Evolutionary conservation across 1,284 basidiomycete species (phyloP).

Genomic region (Sparassis latifolia): DNA sequence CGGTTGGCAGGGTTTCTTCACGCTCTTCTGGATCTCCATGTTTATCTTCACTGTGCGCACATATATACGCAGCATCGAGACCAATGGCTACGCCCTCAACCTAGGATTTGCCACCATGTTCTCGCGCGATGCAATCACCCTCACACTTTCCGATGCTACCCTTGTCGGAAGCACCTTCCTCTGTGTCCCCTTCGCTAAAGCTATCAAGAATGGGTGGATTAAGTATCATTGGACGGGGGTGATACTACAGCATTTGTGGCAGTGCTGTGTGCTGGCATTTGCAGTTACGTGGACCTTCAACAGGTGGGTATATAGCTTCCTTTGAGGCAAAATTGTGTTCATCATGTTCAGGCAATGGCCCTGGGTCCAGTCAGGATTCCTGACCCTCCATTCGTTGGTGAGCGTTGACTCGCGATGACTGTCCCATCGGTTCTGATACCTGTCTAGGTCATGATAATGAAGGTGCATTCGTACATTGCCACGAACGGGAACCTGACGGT

Average conservation of each 20-base stretch:
- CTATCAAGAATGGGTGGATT: constrained; percentile 73
- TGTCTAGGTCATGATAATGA: constrained; percentile 83
- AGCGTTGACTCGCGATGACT: constrained; percentile 14
- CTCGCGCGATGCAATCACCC: constrained; percentile 76
- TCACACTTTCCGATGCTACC: constrained; percentile 81
- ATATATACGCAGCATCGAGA: constrained; percentile 71
- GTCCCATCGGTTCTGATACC: constrained; percentile 2
- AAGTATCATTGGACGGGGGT: constrained; percentile 71
- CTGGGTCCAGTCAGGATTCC: constrained; percentile 96
- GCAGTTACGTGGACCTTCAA: constrained; percentile 85
- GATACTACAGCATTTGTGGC: constrained; percentile 73
- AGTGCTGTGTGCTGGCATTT: constrained; percentile 60
- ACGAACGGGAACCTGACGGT: constrained; percentile 83
- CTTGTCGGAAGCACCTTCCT: constrained; percentile 75
- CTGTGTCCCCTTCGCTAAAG: constrained; percentile 80
- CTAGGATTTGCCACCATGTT: constrained; percentile 84
- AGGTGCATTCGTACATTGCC: constrained; percentile 92
- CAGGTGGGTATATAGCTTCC: constrained; percentile 34
- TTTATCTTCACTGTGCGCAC: constrained; percentile 77
- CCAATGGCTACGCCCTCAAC: constrained; percentile 74
- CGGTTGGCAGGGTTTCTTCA: constrained; percentile 73
- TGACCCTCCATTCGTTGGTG: constrained; percentile 85
- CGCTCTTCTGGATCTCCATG: constrained; percentile 86
- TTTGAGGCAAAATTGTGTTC: not conserved
- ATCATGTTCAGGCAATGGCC: constrained; percentile 71